Evolutionary conservation across 2,329 filamentous ascomycete genomes (phyloP), one percentile per base, ranked within the genome.

Genomic region (Phialemonium atrogriseum): DNA sequence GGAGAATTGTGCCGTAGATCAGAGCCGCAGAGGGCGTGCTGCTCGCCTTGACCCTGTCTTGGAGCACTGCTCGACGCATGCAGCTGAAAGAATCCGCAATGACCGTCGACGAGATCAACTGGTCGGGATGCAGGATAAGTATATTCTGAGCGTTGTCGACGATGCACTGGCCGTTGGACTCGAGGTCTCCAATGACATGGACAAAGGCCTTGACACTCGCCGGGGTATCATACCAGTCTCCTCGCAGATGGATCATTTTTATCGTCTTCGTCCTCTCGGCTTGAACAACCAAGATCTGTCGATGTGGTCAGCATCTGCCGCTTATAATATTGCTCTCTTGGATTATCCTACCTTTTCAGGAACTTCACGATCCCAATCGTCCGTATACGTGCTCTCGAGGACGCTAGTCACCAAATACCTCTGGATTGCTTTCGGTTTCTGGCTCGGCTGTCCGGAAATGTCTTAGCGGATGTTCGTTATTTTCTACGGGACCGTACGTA

Each of bases 31-130:
- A 84, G 3, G 84, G 71, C 42, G 86, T 83, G 47, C 80, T 82
- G 0, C 87, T 89, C 7, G 86, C 85, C 56, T 96, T 96, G 46
- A 98, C 81, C 19, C 91, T 80, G 54, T 98, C 89, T 55, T 96
- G 88, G 16, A 98, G 71, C 2, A 96, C 89, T 18, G 91, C 87
- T 41, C 89, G 81, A 12, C 91, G 81, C 52, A 84, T 80, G 51
- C 91, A 98, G 15, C 79, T 80, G 52, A 96, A 94, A 0, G 91
- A 94, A 56, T 98, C 91, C n/a, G 87, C 88, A 25, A 98, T 83
- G 5, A 93, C 86, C 1, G 91, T 96, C 3, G 91, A 83, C 3
- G 91, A 96, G 32, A 98, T 82, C 20, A 98, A 72, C 58, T 96
- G 88, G 49, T 98, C 91, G 0, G 91, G 91, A 49, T 98, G 88